Base-by-base conservation (phyloP, 148 eudicot genomes). In the Rhododendron vialii region DNA sequence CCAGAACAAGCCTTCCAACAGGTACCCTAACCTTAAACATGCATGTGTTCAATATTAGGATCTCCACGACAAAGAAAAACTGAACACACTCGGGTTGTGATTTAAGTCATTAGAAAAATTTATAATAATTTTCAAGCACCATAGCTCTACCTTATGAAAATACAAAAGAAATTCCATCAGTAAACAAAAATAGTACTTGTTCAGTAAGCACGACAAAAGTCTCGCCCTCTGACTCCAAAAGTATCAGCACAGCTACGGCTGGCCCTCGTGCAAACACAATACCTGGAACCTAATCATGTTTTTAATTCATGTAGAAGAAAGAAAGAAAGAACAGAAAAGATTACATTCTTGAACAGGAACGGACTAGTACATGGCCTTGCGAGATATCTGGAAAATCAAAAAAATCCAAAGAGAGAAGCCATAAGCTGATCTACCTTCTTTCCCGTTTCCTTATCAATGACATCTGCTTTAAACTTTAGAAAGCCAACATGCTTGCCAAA, bases 191-290 rank as follows among this genome's bases (percentile, higher is more conserved):
- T 61, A 53, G 4, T 89, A 97, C 99, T 95, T 97, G 99, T 84
- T 97, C 95, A 38, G 96, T 97, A 84, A 97, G 98, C 91, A 97
- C 93, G 35, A 95, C 95, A 86, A 92, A 95, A 48, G 95, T 97
- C 89, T 94, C 92, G 67, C 98, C 98, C 88, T 94, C 96, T 6
- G 98, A 94, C 35, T 94, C 98, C 90, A 97, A 87, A 83, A 97
- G 98, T 81, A 97, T 94, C 86, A 97, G 93, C 86, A 97, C 95
- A 69, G 99, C 95, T 84, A 93, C 98, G 83, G 99, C 99, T 88
- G 99, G 98, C 82, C 99, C 98, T 87, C 98, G 93, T 81, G 98
- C 98, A 91, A 97, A 95, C 76, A 95, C 98, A 88, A 97, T 95
- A 87, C 99, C 98, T 89, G 99, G 99, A 93, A 97, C 93, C 99